These are phyloP conservation scores for Glycine tomentella DNA, from an alignment of 306 rosid genomes.

Conservation along the genomic window DNA sequence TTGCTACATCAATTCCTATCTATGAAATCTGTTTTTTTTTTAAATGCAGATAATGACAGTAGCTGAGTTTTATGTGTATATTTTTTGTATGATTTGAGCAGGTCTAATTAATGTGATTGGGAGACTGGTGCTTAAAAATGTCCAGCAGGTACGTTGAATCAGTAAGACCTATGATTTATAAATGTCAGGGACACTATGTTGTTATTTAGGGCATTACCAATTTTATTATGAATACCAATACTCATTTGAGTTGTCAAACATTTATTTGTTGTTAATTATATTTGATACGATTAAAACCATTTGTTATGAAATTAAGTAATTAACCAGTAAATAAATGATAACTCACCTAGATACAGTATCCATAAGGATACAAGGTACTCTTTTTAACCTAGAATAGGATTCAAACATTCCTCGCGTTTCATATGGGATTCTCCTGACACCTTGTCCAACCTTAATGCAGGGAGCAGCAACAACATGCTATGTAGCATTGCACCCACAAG, in stretches of 20 bases:
- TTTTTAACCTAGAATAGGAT: background rate
- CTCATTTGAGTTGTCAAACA: too few species aligned
- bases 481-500: slow-evolving; percentile 81
- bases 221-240: too few species aligned
- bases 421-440: slow-evolving; percentile 10
- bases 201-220: background rate
- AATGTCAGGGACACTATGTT: slow-evolving; percentile 5
- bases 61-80: slow-evolving; percentile 20
- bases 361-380: background rate
- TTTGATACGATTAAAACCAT: too few species aligned
- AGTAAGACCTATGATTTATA: slow-evolving; percentile 14
- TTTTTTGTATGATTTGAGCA: slow-evolving; percentile 53
- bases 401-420: background rate
- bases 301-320: too few species aligned
- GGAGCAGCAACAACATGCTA: slow-evolving; percentile 96
- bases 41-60: background rate
- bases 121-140: slow-evolving; percentile 62
- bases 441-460: slow-evolving; percentile 46
- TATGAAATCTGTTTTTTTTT: background rate
- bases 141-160: slow-evolving; percentile 65
- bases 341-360: background rate
- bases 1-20: slow-evolving; percentile 5
- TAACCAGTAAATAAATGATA: background rate
- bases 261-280: too few species aligned
- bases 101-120: slow-evolving; percentile 58